Evolutionary conservation across 208 protist genomes (phyloP).

Genomic region (Trichomonas tenax): DNA sequence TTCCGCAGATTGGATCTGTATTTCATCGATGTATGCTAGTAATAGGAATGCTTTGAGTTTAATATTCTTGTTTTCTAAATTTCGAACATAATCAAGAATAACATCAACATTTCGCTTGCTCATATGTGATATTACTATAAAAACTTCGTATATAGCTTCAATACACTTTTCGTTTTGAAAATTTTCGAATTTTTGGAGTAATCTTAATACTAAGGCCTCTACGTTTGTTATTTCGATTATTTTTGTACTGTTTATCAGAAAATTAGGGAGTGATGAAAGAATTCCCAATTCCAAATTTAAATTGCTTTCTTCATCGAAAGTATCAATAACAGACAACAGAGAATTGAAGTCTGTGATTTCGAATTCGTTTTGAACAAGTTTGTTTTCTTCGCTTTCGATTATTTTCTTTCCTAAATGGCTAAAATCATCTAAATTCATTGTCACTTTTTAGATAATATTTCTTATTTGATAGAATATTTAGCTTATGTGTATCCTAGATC

Average conservation of each 20-base stretch:
- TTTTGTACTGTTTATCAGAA: not conserved
- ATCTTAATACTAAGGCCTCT: not conserved
- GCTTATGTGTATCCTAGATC: too few relatives aligned
- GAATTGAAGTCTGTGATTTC: not conserved
- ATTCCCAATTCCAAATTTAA: not conserved
- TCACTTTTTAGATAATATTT: too few relatives aligned
- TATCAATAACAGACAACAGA: not conserved
- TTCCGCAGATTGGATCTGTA: not conserved
- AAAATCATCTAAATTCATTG: not conserved
- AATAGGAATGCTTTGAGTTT: not conserved
- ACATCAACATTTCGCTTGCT: not conserved
- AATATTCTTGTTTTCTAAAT: not conserved
- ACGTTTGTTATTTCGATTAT: not conserved
- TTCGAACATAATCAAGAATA: not conserved
- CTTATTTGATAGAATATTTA: too few relatives aligned
- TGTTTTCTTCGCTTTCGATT: not conserved
- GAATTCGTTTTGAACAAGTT: not conserved
- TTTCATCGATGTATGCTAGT: not conserved
- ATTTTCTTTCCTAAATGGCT: not conserved
- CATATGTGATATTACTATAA: not conserved
- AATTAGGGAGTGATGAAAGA: not conserved
- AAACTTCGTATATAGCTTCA: not conserved
- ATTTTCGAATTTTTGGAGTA: not conserved
- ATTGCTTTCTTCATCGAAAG: not conserved
- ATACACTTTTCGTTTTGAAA: not conserved